These are phyloP conservation scores for Perkinsus marinus DNA, from an alignment of 169 alveolate genomes.

Conservation along the genomic window DNA sequence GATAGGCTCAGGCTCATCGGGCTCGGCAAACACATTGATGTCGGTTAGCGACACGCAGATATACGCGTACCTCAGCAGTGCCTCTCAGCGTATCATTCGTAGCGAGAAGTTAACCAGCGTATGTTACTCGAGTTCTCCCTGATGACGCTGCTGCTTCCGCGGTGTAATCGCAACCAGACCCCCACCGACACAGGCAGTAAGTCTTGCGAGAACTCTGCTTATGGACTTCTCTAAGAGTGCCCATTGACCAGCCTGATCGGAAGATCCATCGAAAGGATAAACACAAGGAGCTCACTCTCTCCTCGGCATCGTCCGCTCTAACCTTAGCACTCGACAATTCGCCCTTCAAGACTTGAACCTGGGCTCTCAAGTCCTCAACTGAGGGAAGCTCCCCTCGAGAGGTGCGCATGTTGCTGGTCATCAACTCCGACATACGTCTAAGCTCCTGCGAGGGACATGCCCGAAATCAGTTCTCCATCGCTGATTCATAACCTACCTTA, in stretches of 20 bases:
- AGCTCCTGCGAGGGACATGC: background rate
- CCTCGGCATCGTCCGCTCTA: background rate
- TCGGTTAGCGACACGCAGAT: background rate
- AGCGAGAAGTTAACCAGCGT: no score
- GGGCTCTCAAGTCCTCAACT: background rate
- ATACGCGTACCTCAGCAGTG: background rate
- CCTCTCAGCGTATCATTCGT: no score
- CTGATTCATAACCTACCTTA: background rate
- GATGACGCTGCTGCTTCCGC: background rate
- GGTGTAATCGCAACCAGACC: background rate
- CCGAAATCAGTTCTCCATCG: background rate
- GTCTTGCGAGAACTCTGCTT: background rate
- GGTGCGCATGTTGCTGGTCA: background rate
- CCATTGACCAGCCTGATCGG: background rate
- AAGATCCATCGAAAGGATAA: background rate
- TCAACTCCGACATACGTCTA: background rate
- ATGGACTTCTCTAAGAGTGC: background rate
- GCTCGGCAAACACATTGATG: background rate
- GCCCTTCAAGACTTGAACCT: background rate
- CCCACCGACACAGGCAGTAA: background rate
- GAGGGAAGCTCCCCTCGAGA: background rate
- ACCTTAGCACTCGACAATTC: background rate
- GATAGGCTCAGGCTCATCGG: background rate
- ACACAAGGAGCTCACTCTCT: background rate
- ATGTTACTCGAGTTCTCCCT: background rate